Evolutionary conservation across 805 yeast genomes (phyloP), one percentile per base, ranked within the genome.

Genomic region (Saccharomycopsis javanensis): DNA sequence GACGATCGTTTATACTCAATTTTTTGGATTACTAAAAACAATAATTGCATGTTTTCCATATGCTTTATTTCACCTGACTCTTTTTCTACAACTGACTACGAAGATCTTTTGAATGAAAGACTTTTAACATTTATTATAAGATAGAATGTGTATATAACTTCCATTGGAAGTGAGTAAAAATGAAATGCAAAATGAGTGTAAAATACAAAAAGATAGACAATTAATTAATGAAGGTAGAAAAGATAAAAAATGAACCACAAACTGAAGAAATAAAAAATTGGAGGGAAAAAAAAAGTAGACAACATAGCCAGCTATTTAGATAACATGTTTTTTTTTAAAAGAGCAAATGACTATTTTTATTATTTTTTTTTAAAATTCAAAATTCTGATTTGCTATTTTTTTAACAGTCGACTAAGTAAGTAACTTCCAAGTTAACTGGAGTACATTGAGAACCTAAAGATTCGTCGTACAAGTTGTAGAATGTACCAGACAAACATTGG

Each of bases 391-490:
- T n/a, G n/a, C n/a, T n/a, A n/a, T 20, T 51, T 33, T 15, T 33
- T 46, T 56, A 60, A 66, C 82, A 78, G 16, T 65, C 54, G 55
- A 78, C 72, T 61, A 81, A 72, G 59, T 75, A 77, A 57, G 82
- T 79, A 58, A 79, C 72, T 59, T 71, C 70, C 62, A 83, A 74
- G 63, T 78, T 66, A 57, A 83, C 83, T 55, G 81, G 75, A 57
- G 71, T 68, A 75, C 87, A 82, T 67, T 81, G 84, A 45, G 65
- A 69, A 53, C 79, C 85, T 56, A 79, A 70, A 63, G 67, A 64
- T 68, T 78, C 71, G 68, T 81, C 85, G 69, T 83, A 83, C 68
- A 83, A 72, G 75, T 83, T 83, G 80, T 80, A 82, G 75, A 83
- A 83, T 65, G 73, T 75, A 61, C 88, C 88, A 46, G 86, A 81